Evolutionary conservation across 345 rosid species (phyloP), one percentile per base, ranked within the genome.

Genomic region (Arabidopsis suecica): DNA sequence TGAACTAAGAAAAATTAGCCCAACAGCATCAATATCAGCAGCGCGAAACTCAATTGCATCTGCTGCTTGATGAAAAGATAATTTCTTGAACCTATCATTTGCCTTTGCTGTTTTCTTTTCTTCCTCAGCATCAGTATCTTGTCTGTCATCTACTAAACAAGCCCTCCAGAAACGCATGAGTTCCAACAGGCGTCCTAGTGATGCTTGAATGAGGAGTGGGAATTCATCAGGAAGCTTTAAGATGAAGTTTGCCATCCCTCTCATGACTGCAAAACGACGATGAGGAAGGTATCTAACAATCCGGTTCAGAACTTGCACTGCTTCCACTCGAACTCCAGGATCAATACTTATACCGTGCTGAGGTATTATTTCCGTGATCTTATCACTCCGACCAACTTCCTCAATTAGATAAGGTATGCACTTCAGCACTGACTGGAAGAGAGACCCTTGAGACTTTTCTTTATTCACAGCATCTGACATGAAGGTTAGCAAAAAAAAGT

Each of bases 121-220:
- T 51, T 87, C 87, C 81, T 82, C 85, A 30, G 76, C 58, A 79
- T 75, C 78, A 61, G 67, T 23, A 72, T 85, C 93, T 73, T 82
- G 77, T 72, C 78, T 86, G 79, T 88, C 90, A 69, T 92, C 97
- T 78, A 86, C 72, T 64, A 95, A 78, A 80, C 99, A 95, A 80
- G 91, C 90, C 90, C 92, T 88, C 99, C 99, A 95, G 82, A 88
- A 95, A 49, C 93, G 97, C 97, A 95, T 90, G 76, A 95, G 99
- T 72, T 95, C 99, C 79, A 95, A 81, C 74, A 95, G 76, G 69
- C 97, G 96, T 45, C 91, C 96, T 78, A 95, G 78, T 65, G 99
- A 92, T 32, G 96, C 92, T 84, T 92, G 97, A 82, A 92, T 92
- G 73, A 95, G 97, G 70, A 95, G 99, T 76, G 97, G 99, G 75